Base-by-base conservation (phyloP, 768 basidiomycete genomes). In the Pleurotus ostreatus region DNA sequence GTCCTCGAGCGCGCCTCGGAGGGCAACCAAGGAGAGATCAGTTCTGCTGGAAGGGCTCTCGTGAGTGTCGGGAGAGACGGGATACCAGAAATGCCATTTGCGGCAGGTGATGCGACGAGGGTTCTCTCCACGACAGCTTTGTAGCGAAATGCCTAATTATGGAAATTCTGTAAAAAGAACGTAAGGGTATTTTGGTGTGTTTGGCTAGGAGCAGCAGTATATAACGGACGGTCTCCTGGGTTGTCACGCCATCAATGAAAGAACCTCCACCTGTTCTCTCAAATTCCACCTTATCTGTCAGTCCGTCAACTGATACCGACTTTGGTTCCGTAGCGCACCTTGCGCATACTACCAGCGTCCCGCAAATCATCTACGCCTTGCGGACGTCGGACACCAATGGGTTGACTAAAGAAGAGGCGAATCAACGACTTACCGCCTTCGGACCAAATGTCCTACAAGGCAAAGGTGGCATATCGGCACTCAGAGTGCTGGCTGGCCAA, bases 381-480 rank as follows among this genome's bases (percentile, higher is more conserved):
- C 69, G 70, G 7, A 71, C 69, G 0, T 71, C 68, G 7, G 59
- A 59, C n/a, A 62, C 54, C 16, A 67, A 74, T 61, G 74, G 74
- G 6, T 63, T 75, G 12, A 67, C 72, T 12, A 71, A 67, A 48
- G 71, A 71, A 54, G 74, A 71, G 57, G 68, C 71, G 5, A 60
- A 59, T 37, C 59, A 68, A 47, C 68, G 74, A 16, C 63, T 75
- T 8, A 65, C 68, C 49, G 55, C 38, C 7, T 69, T 64, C 55
- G 74, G 73, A 44, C 65, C 67, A 44, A 75, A 74, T 61, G 23
- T 71, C 39, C 62, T 74, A 6, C 60, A 68, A 51, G 71, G 69
- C 15, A 66, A 70, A 26, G 66, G 59, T 16, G 71, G 71, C 3
- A 68, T 74, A 8, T 74, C 73, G 4, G 70, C 71, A 1, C 60